Conservation (phyloP, 805 yeast species). For the Candida mattraensis region DNA sequence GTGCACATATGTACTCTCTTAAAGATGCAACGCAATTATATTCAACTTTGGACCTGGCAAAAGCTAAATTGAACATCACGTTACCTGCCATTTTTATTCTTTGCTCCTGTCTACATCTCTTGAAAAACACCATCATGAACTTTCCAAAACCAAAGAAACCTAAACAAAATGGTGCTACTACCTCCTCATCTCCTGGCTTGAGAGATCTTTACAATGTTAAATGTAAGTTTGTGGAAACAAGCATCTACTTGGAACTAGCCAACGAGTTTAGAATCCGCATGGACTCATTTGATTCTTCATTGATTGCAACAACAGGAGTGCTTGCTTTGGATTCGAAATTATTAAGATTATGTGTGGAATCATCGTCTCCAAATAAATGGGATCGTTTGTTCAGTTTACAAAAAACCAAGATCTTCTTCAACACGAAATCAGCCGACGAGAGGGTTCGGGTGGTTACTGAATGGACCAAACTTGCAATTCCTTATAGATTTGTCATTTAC, state of each 20-base stretch:
- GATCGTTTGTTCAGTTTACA: conserved; percentile 35
- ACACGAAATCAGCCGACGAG: conserved; percentile 28
- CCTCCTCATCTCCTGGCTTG: no score
- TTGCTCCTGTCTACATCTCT: conserved; percentile 43
- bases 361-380: no score
- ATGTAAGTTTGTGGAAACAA: conserved; percentile 21
- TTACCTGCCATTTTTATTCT: conserved; percentile 45
- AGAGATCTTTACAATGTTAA: conserved; percentile 4
- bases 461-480: conserved; percentile 55
- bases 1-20: conserved; percentile 2
- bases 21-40: conserved; percentile 9
- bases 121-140: conserved; percentile 38
- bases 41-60: conserved; percentile 3
- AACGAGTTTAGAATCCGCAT: conserved; percentile 49
- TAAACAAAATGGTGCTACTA: background rate
- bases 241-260: conserved; percentile 40
- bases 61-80: conserved; percentile 27
- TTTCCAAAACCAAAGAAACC: background rate
- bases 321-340: conserved; percentile 26
- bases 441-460: conserved; percentile 28
- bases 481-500: conserved; percentile 73
- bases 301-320: conserved; percentile 18
- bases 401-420: background rate
- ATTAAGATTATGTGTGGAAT: conserved; percentile 47
- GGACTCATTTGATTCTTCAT: conserved; percentile 38